Percentiles rank a stretch among this genome's conserved stretches.
phyloP scores from a whole-genome alignment of 495 filamentous ascomycete genomes.

The Penicilliopsis zonata region DNA sequence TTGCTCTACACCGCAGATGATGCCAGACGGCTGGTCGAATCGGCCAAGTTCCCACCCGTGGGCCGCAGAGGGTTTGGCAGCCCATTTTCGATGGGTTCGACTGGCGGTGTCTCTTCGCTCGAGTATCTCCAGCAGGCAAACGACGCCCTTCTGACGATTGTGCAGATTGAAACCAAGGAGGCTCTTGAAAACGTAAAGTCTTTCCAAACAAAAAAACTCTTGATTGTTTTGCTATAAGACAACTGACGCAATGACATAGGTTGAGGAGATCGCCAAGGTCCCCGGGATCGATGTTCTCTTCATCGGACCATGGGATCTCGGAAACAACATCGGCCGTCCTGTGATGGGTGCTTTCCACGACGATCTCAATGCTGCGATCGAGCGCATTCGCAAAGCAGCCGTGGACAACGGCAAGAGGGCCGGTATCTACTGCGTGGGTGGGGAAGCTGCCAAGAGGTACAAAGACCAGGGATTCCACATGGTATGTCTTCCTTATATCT shows the following conservation, averaged over 20 bases:
- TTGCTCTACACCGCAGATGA: slow-evolving; percentile 54
- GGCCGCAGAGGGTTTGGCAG: slow-evolving; percentile 14
- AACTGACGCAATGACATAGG: slow-evolving; percentile 61
- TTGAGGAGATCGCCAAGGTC: slow-evolving; percentile 61
- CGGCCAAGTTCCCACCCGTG: slow-evolving; percentile 29
- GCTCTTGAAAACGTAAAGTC: slow-evolving; percentile 42
- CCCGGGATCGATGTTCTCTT: slow-evolving; percentile 64
- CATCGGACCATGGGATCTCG: slow-evolving; percentile 52
- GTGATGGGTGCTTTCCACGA: slow-evolving; percentile 50
- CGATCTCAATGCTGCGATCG: slow-evolving; percentile 54
- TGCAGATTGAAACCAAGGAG: slow-evolving; percentile 74
- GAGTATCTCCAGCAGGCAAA: slow-evolving; percentile 65
- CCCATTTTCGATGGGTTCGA: slow-evolving; percentile 12
- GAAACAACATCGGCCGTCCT: slow-evolving; percentile 62
- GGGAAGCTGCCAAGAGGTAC: slow-evolving; percentile 49
- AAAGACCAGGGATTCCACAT: slow-evolving; percentile 63
- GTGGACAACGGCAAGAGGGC: slow-evolving; percentile 51
- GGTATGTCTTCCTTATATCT: slow-evolving; percentile 30
- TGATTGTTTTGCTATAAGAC: too few species aligned
- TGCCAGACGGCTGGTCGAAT: slow-evolving; percentile 45
- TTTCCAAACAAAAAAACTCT: too few species aligned
- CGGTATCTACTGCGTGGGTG: slow-evolving; percentile 59
- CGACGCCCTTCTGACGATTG: slow-evolving; percentile 55
- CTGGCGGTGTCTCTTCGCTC: slow-evolving; percentile 1
- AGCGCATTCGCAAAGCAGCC: slow-evolving; percentile 46